Evolutionary conservation across 768 basidiomycete genomes (phyloP), one percentile per base, ranked within the genome.

Genomic region (Tubosaeta sp.): DNA sequence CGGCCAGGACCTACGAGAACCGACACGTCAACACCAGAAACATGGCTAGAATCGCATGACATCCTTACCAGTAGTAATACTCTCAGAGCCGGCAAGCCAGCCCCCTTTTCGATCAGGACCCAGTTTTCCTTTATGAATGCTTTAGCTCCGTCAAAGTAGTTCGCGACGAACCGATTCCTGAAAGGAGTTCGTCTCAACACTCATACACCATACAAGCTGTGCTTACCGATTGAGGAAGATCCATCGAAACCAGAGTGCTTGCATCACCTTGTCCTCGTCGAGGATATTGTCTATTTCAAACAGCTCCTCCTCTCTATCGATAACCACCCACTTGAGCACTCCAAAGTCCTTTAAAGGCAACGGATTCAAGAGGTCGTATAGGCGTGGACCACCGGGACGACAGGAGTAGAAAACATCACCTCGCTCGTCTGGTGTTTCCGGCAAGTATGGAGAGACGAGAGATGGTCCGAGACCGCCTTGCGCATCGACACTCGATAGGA

Each of bases 251-350:
- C 88, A 90, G 12, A 90, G 68, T 6, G 87, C 86, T 49, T 82
- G 79, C 73, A 91, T 85, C 7, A 89, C 82, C 64, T 90, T 91
- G 51, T 86, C 81, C 54, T 89, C 86, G 50, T 88, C 87, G 35
- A 73, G 72, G 11, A 89, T 71, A 59, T 89, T 82, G 53, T 87
- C 83, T 40, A 77, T 69, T 54, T 88, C 84, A 50, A 81, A 89
- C 0, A 90, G 73, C 55, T 90, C 87, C 44, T 89, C 89, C 59
- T 90, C 87, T 35, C 79, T 70, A 52, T 89, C 87, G 8, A 86
- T 44, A 8, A 91, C 73, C 34, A 76, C 72, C 88, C 88, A 90
- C 3, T 76, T 75, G 38, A 86, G 72, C 2, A 86, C 68, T 3
- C 89, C 89, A 53, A 77, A 90, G 4, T 68, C 70, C 24, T 83